Evolutionary conservation across 352 stramenopile species (phyloP).

Genomic region (Globisporangium paroecandrum): DNA sequence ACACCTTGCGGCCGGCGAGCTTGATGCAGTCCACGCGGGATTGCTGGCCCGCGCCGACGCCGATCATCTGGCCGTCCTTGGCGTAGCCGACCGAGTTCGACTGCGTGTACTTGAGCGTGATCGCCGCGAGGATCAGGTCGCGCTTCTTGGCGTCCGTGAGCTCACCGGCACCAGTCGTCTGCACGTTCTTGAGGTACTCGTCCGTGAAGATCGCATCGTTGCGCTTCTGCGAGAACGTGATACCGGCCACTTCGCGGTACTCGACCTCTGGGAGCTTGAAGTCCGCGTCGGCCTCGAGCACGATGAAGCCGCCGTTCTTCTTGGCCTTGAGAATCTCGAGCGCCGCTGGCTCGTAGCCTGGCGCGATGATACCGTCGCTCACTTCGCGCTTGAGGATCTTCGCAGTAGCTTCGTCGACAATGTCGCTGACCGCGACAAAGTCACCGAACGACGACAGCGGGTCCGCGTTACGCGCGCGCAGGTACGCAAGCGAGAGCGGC

Average conservation of each 20-base stretch:
- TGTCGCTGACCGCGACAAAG: slow-evolving; percentile 97
- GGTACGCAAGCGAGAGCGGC: slow-evolving; percentile 95
- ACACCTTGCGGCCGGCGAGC: slow-evolving; percentile 97
- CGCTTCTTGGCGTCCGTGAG: slow-evolving; percentile 92
- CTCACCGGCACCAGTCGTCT: slow-evolving; percentile 84
- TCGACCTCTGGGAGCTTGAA: slow-evolving; percentile 94
- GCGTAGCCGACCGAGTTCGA: slow-evolving; percentile 99
- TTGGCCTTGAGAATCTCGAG: slow-evolving; percentile 98
- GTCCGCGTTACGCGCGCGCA: slow-evolving; percentile 98
- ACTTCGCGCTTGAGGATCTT: slow-evolving; percentile 99
- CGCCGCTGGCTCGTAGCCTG: slow-evolving; percentile 96
- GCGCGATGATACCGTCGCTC: slow-evolving; percentile 98
- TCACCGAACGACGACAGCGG: slow-evolving; percentile 99
- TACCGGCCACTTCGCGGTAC: slow-evolving; percentile 98
- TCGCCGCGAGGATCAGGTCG: slow-evolving; percentile 98
- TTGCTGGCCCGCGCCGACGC: slow-evolving; percentile 99
- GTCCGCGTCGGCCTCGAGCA: slow-evolving; percentile 93
- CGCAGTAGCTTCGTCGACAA: slow-evolving; percentile 98
- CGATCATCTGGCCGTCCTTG: slow-evolving; percentile 99
- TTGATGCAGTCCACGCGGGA: slow-evolving; percentile 99
- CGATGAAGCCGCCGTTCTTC: slow-evolving; percentile 99
- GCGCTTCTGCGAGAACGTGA: slow-evolving; percentile 98
- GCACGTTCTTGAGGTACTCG: slow-evolving; percentile 91
- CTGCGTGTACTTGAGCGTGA: slow-evolving; percentile 99
- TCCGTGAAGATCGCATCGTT: slow-evolving; percentile 96